Evolutionary conservation across 1,284 basidiomycete genomes (phyloP).

Genomic region (Laetiporus sulphureus): DNA sequence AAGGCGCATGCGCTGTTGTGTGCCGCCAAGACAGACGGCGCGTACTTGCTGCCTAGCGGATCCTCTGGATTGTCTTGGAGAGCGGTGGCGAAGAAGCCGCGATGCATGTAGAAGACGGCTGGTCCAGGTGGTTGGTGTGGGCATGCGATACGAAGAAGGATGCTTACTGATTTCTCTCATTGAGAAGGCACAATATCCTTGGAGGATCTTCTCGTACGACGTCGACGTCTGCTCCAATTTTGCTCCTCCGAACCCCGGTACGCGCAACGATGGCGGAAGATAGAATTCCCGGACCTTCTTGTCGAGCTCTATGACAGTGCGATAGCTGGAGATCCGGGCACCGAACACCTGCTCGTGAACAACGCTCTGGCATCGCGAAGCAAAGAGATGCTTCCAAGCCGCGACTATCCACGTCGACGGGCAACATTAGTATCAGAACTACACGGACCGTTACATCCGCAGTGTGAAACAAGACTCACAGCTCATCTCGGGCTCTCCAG

Average conservation of each 20-base stretch:
- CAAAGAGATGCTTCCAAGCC: constrained; percentile 61
- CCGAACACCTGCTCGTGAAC: constrained; percentile 65
- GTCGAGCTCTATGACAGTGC: constrained; percentile 54
- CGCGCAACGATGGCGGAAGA: constrained; percentile 56
- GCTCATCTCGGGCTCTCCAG: constrained; percentile 56
- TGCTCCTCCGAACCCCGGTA: constrained; percentile 54
- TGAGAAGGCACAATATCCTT: constrained; percentile 54
- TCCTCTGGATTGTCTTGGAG: constrained; percentile 55
- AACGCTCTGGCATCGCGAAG: constrained; percentile 50
- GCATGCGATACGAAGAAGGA: constrained; percentile 4
- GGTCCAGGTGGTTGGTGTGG: neutral
- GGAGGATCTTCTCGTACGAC: constrained; percentile 51
- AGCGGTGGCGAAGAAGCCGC: constrained; percentile 65
- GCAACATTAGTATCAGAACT: too few species aligned
- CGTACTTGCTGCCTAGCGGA: constrained; percentile 63
- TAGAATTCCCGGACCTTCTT: constrained; percentile 55
- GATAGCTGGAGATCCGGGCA: constrained; percentile 52
- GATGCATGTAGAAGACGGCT: constrained; percentile 69
- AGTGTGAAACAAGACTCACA: constrained; percentile 48
- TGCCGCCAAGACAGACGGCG: constrained; percentile 59
- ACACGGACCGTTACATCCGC: too few species aligned
- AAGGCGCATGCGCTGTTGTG: constrained; percentile 64
- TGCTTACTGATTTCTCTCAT: constrained; percentile 59
- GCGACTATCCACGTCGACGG: constrained; percentile 31
- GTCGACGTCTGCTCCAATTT: constrained; percentile 36